phyloP scores from a whole-genome alignment of 2,329 filamentous ascomycete genomes.

The Rhinocladiella similis region DNA sequence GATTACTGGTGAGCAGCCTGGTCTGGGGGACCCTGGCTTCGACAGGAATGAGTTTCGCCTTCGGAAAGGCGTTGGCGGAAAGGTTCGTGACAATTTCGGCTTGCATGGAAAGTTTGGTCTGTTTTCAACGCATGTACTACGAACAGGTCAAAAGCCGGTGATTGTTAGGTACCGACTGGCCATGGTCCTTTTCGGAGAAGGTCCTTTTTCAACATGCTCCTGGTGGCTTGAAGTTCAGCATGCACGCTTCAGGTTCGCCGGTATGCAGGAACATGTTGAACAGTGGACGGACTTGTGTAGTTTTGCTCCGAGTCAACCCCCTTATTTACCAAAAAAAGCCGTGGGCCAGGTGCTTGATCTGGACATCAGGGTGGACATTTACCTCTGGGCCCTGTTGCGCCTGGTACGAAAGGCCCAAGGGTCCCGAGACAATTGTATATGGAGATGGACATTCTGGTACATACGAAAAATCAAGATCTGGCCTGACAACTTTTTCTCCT shows the following conservation, averaged over 20 bases:
- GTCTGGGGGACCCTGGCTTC: not conserved
- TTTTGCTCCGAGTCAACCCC: slow-evolving; percentile 11
- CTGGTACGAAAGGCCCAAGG: not conserved
- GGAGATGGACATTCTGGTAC: slow-evolving; percentile 1
- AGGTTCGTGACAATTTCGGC: not conserved
- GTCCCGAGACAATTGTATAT: not conserved
- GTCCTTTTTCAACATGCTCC: slow-evolving; percentile 10
- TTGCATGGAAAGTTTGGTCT: slow-evolving; percentile 6
- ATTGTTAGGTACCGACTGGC: not conserved
- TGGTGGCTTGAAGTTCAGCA: slow-evolving; percentile 19
- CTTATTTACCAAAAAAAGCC: slow-evolving; percentile 7
- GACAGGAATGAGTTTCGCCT: slow-evolving; percentile 18
- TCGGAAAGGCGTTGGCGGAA: slow-evolving; percentile 6
- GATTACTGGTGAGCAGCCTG: slow-evolving; percentile 4
- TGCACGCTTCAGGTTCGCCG: slow-evolving; percentile 18
- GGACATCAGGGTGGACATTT: not conserved
- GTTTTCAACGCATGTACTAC: slow-evolving; percentile 11
- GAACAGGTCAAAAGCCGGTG: slow-evolving; percentile 13
- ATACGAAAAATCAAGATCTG: slow-evolving; percentile 13
- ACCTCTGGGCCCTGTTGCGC: not conserved
- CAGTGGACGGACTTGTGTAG: slow-evolving; percentile 16
- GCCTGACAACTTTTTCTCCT: slow-evolving; percentile 5
- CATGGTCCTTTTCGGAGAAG: slow-evolving; percentile 15
- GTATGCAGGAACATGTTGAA: slow-evolving; percentile 19
- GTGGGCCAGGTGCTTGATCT: slow-evolving; percentile 12